phyloP scores from a whole-genome alignment of 1,284 basidiomycete species.

The Cryptococcus maquisensis region DNA sequence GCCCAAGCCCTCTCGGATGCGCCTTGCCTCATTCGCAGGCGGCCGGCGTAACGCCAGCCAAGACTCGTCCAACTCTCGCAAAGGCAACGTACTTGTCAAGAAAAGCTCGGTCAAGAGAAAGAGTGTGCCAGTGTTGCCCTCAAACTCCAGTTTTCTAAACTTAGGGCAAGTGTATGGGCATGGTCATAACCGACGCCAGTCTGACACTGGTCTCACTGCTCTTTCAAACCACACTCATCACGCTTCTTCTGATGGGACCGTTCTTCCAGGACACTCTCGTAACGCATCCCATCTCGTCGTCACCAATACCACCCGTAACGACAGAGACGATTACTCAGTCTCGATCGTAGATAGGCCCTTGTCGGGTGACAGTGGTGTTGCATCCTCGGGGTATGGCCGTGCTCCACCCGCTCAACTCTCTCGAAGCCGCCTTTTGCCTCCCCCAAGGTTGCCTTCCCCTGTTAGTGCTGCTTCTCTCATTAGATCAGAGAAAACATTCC shows the following conservation, averaged over 20 bases:
- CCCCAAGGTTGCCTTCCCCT: background rate
- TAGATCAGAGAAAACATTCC: background rate
- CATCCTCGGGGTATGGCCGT: background rate
- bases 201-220: background rate
- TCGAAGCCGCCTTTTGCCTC: background rate
- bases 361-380: background rate
- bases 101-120: conserved; percentile 18
- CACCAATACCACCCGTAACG: conserved; percentile 1
- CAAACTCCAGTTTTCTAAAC: background rate
- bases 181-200: background rate
- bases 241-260: background rate
- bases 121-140: background rate
- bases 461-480: background rate
- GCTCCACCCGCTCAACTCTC: background rate
- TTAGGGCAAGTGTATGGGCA: background rate
- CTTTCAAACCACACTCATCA: background rate
- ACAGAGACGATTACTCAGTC: conserved; percentile 6
- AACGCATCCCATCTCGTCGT: conserved; percentile 1
- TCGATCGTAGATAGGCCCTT: conserved; percentile 5
- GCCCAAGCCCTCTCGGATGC: background rate
- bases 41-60: background rate
- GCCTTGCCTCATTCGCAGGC: background rate
- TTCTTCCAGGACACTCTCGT: background rate
- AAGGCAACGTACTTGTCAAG: conserved; percentile 22
- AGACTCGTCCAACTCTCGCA: conserved; percentile 8